Percentiles rank a stretch among this genome's conserved stretches.
Conservation (phyloP, 768 basidiomycete genomes). For the Suillus americanus region DNA sequence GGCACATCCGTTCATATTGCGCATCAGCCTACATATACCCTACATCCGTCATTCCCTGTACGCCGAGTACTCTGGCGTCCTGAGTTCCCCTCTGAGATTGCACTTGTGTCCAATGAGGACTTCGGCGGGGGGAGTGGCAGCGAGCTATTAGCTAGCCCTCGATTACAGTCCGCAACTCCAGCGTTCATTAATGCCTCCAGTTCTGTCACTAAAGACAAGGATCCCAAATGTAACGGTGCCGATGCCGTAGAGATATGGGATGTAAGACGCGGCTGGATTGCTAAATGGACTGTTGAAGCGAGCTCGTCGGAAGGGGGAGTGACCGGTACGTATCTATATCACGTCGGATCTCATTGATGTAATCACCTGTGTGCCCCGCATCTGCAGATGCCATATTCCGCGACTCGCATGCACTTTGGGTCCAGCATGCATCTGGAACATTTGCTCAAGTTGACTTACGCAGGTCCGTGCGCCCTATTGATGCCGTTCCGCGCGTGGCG, state of each 20-base stretch:
- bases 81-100: constrained; percentile 71
- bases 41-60: constrained; percentile 75
- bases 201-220: constrained; percentile 13
- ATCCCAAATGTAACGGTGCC: constrained; percentile 13
- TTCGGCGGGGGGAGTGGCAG: constrained; percentile 37
- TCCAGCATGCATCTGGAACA: constrained; percentile 70
- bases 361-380: neutral
- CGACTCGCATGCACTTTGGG: constrained; percentile 71
- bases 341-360: neutral
- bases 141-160: constrained; percentile 25
- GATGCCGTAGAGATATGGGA: constrained; percentile 87
- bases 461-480: constrained; percentile 60
- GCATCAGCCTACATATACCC: constrained; percentile 63
- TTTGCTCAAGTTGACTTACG: constrained; percentile 81
- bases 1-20: constrained; percentile 51
- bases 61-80: constrained; percentile 79
- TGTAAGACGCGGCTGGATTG: constrained; percentile 74
- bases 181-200: constrained; percentile 18
- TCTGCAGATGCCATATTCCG: constrained; percentile 63
- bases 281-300: constrained; percentile 76
- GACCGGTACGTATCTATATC: constrained; percentile 50
- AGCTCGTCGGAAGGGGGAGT: constrained; percentile 69
- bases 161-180: constrained; percentile 24
- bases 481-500: constrained; percentile 62
- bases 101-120: constrained; percentile 66